phyloP scores from a whole-genome alignment of 257 asterid species.

The Solanum piurae region DNA sequence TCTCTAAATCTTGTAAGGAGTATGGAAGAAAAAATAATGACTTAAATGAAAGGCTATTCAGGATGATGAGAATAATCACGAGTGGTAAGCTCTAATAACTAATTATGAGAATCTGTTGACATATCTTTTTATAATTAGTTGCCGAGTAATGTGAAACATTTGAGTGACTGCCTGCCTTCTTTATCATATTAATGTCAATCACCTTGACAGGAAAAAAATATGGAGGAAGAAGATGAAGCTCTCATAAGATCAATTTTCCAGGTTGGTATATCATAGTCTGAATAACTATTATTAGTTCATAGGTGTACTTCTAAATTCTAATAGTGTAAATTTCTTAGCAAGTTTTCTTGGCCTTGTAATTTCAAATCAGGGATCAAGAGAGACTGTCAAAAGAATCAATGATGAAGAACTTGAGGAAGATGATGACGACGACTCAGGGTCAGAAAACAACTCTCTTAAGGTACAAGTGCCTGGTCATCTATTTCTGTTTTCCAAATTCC shows the following conservation, averaged over 20 bases:
- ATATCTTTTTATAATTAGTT: not conserved
- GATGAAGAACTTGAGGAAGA: slow-evolving; percentile 45
- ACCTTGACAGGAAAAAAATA: slow-evolving; percentile 35
- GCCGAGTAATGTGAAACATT: not conserved
- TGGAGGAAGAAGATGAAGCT: slow-evolving; percentile 76
- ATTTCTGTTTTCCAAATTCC: not conserved
- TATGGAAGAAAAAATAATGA: not conserved
- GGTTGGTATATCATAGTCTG: slow-evolving; percentile 13
- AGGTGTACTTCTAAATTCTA: not conserved
- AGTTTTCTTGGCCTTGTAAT: not conserved
- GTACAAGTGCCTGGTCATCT: slow-evolving; percentile 14
- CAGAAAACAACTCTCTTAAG: slow-evolving; percentile 29
- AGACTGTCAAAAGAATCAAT: slow-evolving; percentile 37
- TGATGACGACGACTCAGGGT: slow-evolving; percentile 19
- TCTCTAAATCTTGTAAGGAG: not conserved
- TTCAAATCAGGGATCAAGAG: slow-evolving; percentile 34
- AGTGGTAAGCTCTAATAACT: not conserved
- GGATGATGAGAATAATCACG: not conserved
- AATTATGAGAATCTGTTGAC: not conserved
- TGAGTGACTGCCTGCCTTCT: not conserved
- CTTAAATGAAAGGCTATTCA: not conserved
- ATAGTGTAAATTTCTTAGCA: not conserved
- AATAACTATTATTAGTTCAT: not conserved
- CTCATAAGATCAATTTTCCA: slow-evolving; percentile 46
- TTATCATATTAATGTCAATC: not conserved